Evolutionary conservation across 2,329 filamentous ascomycete species (phyloP).

Genomic region (Curvularia eragrostidis): DNA sequence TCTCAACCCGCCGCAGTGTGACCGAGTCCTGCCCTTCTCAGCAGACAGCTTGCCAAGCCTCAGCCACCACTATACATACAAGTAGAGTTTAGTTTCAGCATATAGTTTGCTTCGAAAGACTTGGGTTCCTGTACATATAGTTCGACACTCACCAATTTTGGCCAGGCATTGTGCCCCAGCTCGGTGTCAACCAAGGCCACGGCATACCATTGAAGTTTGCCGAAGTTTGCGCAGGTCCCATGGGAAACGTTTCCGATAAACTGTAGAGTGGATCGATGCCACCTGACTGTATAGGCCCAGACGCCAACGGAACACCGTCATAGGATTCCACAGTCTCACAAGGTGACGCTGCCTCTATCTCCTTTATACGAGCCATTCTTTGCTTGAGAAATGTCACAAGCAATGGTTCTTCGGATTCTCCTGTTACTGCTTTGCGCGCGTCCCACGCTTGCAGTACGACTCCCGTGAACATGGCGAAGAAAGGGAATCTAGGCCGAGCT

Average conservation of each 20-base stretch:
- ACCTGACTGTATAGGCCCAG: slow-evolving; percentile 5
- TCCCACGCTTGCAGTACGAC: slow-evolving; percentile 63
- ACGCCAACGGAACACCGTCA: neutral
- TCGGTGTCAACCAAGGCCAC: slow-evolving; percentile 15
- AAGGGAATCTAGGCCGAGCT: slow-evolving; percentile 24
- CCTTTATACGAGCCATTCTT: slow-evolving; percentile 5
- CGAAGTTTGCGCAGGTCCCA: slow-evolving; percentile 5
- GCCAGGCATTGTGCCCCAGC: slow-evolving; percentile 12
- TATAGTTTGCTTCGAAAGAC: neutral
- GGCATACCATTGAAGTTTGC: slow-evolving; percentile 5
- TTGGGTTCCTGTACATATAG: neutral
- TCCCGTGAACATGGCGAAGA: slow-evolving; percentile 57
- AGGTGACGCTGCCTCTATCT: neutral
- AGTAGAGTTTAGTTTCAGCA: neutral
- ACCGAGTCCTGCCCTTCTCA: neutral
- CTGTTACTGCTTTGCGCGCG: slow-evolving; percentile 20
- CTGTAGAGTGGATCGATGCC: slow-evolving; percentile 3
- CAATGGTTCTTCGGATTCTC: slow-evolving; percentile 9
- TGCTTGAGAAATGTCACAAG: slow-evolving; percentile 14
- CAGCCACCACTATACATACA: neutral
- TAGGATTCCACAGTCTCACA: neutral
- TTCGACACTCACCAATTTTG: slow-evolving; percentile 11
- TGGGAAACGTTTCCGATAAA: slow-evolving; percentile 1
- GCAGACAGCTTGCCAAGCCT: neutral
- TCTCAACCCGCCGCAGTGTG: neutral